A percentile compares a stretch with the other conserved stretches of the same genome.
Conservation (phyloP, 225 moss, liverwort and hornwort species). For the Bryum argenteum region DNA sequence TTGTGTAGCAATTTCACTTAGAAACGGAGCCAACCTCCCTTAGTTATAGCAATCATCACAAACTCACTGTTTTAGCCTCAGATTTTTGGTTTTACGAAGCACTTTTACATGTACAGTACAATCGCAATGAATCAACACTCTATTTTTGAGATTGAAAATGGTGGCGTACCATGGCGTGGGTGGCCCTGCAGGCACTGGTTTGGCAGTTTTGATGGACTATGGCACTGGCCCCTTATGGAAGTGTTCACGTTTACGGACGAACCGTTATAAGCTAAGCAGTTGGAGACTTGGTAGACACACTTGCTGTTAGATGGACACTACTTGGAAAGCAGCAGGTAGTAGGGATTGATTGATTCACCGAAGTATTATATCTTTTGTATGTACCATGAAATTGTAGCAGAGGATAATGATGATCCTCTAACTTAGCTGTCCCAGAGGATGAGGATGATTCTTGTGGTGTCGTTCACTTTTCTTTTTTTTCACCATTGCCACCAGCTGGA, state of each 20-base stretch:
- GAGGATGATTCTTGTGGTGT: slow-evolving; percentile 40
- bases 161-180: slow-evolving; percentile 45
- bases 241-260: slow-evolving; percentile 61
- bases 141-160: slow-evolving; percentile 31
- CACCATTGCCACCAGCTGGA: slow-evolving; percentile 36
- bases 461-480: background rate
- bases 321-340: slow-evolving; percentile 19
- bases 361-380: slow-evolving; percentile 42
- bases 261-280: slow-evolving; percentile 34
- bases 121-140: slow-evolving; percentile 17
- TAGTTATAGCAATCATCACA: slow-evolving; percentile 21
- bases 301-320: slow-evolving; percentile 5
- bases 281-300: slow-evolving; percentile 21
- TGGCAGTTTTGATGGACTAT: slow-evolving; percentile 69
- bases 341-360: slow-evolving; percentile 23
- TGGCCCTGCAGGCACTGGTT: slow-evolving; percentile 59
- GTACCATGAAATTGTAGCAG: slow-evolving; percentile 43
- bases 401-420: slow-evolving; percentile 19
- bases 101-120: slow-evolving; percentile 20
- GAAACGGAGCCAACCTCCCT: slow-evolving; percentile 4
- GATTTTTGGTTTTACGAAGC: slow-evolving; percentile 19
- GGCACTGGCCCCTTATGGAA: slow-evolving; percentile 72
- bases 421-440: slow-evolving; percentile 12
- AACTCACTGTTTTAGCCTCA: slow-evolving; percentile 12
- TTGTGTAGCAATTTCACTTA: slow-evolving; percentile 38